Percentiles rank a stretch among this genome's conserved stretches.
Evolutionary conservation across 805 yeast genomes (phyloP).

Genomic region (Isabelozyma rhagii): DNA sequence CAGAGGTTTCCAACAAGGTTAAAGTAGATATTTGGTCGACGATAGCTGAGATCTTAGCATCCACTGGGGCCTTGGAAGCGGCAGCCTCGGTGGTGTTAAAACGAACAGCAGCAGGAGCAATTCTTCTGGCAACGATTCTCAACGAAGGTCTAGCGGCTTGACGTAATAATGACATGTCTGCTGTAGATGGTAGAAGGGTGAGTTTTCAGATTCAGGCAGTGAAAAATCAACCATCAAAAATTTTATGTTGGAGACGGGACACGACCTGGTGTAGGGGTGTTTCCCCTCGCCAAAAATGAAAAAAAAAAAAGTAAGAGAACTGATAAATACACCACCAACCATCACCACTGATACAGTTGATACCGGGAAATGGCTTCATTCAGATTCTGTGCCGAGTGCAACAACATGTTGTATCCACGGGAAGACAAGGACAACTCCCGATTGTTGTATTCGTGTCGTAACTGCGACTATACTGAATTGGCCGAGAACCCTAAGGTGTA

Average conservation of each 20-base stretch:
- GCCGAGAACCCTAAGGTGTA: slow-evolving; percentile 87
- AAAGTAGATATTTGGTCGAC: slow-evolving; percentile 89
- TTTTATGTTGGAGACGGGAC: slow-evolving; percentile 1
- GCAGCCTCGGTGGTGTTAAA: slow-evolving; percentile 45
- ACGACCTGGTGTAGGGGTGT: neutral
- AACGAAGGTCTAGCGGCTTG: slow-evolving; percentile 36
- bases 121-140: slow-evolving; percentile 28
- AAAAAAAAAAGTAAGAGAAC: neutral
- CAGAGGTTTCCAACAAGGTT: slow-evolving; percentile 91
- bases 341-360: neutral
- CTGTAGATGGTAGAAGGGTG: neutral
- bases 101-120: slow-evolving; percentile 30
- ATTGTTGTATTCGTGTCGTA: slow-evolving; percentile 87
- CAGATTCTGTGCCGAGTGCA: slow-evolving; percentile 94
- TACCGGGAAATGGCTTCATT: slow-evolving; percentile 73
- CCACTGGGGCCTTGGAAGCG: slow-evolving; percentile 51
- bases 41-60: slow-evolving; percentile 82
- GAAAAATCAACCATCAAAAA: neutral
- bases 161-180: slow-evolving; percentile 30
- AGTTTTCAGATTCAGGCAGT: neutral
- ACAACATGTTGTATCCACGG: slow-evolving; percentile 96
- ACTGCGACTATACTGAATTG: slow-evolving; percentile 88
- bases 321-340: neutral
- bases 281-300: neutral
- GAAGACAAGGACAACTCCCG: slow-evolving; percentile 82